Percentiles rank a stretch among this genome's conserved stretches.
Conservation (phyloP, 345 rosid species). For the Syzygium grande region DNA sequence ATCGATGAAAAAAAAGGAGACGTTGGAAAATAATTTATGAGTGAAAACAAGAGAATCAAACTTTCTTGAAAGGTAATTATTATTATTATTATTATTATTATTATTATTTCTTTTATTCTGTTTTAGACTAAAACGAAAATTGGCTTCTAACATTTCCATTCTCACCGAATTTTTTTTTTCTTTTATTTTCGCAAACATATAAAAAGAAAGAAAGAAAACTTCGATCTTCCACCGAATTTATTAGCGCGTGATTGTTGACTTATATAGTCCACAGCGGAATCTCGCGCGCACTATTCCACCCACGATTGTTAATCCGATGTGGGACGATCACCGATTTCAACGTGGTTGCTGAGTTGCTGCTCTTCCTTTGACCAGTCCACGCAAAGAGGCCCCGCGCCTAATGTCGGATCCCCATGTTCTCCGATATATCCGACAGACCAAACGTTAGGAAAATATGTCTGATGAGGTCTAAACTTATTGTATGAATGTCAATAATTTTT, state of each 20-base stretch:
- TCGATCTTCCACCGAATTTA: not conserved
- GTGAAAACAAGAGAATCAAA: not conserved
- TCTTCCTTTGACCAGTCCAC: not conserved
- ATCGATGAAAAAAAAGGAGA: not conserved
- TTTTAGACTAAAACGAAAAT: not conserved
- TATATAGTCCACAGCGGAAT: not conserved
- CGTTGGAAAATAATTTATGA: rapidly evolving
- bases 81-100: not conserved
- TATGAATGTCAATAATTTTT: no score
- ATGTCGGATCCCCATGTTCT: not conserved
- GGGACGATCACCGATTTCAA: not conserved
- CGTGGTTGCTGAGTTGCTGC: not conserved
- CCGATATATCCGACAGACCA: no score
- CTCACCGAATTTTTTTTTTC: no score
- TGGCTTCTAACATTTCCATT: not conserved
- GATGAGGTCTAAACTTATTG: no score
- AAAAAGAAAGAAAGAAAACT: not conserved
- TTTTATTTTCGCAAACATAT: not conserved
- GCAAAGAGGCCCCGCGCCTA: not conserved
- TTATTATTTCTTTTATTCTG: not conserved
- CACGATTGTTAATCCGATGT: not conserved
- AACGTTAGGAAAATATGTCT: no score
- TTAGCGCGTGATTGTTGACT: not conserved
- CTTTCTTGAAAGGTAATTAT: not conserved
- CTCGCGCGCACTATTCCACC: not conserved